Evolutionary conservation across 805 yeast species (phyloP).

Genomic region (Teunomyces kruisii): DNA sequence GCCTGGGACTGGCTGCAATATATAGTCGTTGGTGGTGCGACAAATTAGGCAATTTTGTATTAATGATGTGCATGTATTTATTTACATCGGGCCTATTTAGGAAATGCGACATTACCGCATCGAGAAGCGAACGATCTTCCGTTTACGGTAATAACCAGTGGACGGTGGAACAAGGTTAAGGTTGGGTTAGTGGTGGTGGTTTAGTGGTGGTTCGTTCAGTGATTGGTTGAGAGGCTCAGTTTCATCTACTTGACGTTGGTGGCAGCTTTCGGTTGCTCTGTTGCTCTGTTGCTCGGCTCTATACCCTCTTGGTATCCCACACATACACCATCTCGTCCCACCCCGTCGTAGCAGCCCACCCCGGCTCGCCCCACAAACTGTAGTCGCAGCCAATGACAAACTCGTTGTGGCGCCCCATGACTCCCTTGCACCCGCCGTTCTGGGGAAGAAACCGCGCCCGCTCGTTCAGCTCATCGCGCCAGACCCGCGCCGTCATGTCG

Average conservation of each 20-base stretch:
- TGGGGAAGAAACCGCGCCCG: slow-evolving; percentile 46
- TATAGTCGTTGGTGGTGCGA: slow-evolving; percentile 9
- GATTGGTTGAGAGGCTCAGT: too few species aligned
- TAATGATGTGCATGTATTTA: slow-evolving; percentile 3
- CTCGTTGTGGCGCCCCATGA: slow-evolving; percentile 74
- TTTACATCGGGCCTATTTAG: not conserved
- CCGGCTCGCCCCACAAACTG: slow-evolving; percentile 95
- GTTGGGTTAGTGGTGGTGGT: too few species aligned
- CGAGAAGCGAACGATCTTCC: not conserved
- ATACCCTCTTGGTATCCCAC: slow-evolving; percentile 67
- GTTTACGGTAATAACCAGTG: not conserved
- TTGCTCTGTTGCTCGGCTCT: not conserved
- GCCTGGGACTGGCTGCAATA: not conserved
- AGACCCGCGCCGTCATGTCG: slow-evolving; percentile 88
- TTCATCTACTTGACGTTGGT: too few species aligned
- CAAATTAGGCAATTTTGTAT: not conserved
- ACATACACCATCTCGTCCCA: slow-evolving; percentile 96
- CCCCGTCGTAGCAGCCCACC: slow-evolving; percentile 92
- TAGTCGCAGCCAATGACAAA: slow-evolving; percentile 94
- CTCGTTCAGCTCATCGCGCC: slow-evolving; percentile 72
- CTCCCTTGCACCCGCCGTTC: slow-evolving; percentile 51
- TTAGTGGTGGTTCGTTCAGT: too few species aligned
- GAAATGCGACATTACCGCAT: not conserved
- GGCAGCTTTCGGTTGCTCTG: too few species aligned
- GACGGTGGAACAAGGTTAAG: too few species aligned